Conservation (phyloP, 2,329 filamentous ascomycete species). For the Endocalyx cinctus region DNA sequence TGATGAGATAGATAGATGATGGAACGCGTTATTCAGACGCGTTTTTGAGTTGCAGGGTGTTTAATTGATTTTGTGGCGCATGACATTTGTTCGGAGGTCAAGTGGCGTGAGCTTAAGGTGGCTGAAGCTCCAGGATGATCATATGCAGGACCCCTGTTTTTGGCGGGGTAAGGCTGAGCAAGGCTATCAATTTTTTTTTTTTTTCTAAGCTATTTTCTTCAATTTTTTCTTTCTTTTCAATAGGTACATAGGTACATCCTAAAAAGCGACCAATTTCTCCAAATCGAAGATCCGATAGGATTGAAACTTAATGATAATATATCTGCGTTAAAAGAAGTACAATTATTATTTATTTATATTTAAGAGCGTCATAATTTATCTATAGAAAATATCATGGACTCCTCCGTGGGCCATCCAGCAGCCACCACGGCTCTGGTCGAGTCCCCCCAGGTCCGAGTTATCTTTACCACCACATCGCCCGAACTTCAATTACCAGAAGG, state of each 20-base stretch:
- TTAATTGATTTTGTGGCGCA: constrained; percentile 26
- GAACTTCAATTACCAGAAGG: constrained; percentile 60
- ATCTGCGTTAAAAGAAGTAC: no score
- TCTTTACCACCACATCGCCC: constrained; percentile 60
- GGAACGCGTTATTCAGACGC: no score
- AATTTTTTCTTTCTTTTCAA: constrained; percentile 1
- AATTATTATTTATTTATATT: no score
- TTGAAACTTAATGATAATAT: no score
- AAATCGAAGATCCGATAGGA: no score
- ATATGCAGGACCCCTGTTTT: constrained; percentile 13
- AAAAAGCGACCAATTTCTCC: no score
- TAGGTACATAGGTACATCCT: no score
- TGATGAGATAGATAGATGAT: no score
- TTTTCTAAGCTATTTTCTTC: constrained; percentile 1
- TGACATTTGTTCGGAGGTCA: constrained; percentile 5
- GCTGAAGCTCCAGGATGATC: constrained; percentile 5
- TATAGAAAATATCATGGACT: no score
- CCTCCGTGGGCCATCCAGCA: constrained; percentile 18
- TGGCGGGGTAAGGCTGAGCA: constrained; percentile 25
- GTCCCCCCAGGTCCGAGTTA: constrained; percentile 55
- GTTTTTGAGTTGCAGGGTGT: constrained; percentile 34
- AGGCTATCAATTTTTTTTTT: constrained; percentile 10
- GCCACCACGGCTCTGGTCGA: constrained; percentile 23
- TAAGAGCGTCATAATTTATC: no score
- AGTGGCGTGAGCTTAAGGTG: constrained; percentile 2